A percentile compares a stretch with the other conserved stretches of the same genome.
These are phyloP conservation scores for Pythium phragmiticola DNA, from an alignment of 352 stramenopile genomes.

Conservation along the genomic window DNA sequence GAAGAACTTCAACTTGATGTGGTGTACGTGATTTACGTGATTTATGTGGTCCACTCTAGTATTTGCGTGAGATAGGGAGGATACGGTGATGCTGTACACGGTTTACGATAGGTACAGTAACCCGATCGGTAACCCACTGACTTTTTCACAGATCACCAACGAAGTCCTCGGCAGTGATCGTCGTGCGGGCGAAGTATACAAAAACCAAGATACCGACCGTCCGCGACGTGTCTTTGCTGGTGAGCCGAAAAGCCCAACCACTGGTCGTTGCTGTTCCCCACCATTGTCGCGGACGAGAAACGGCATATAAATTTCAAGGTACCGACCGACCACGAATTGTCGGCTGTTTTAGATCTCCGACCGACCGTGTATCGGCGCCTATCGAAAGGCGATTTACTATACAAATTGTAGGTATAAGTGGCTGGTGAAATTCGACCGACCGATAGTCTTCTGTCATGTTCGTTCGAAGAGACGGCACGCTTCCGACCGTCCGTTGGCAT, in stretches of 20 bases:
- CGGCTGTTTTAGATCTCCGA: conserved; percentile 10
- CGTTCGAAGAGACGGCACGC: conserved; percentile 13
- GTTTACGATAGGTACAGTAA: too few species aligned
- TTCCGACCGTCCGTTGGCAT: conserved; percentile 10
- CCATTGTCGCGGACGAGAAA: background rate
- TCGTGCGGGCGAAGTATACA: conserved; percentile 7
- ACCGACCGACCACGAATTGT: conserved; percentile 14
- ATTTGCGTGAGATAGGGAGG: background rate
- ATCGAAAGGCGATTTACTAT: background rate
- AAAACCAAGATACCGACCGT: conserved; percentile 11
- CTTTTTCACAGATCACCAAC: conserved; percentile 20
- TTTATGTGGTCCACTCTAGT: conserved; percentile 9
- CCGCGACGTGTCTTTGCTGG: conserved; percentile 3
- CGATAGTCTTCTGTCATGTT: conserved; percentile 26
- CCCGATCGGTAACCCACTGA: background rate
- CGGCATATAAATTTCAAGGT: conserved; percentile 10
- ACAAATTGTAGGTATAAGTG: background rate
- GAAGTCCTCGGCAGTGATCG: conserved; percentile 7
- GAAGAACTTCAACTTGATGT: conserved; percentile 6
- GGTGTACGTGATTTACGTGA: too few species aligned
- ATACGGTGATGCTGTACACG: background rate
- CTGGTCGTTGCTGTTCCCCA: conserved; percentile 4
- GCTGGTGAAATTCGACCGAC: conserved; percentile 21
- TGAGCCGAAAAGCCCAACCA: conserved; percentile 4
- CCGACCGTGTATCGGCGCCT: conserved; percentile 3